A percentile compares a stretch with the other conserved stretches of the same genome.
Conservation (phyloP, 176 grass and related monocot species). For the Hyparrhenia diplandra region DNA sequence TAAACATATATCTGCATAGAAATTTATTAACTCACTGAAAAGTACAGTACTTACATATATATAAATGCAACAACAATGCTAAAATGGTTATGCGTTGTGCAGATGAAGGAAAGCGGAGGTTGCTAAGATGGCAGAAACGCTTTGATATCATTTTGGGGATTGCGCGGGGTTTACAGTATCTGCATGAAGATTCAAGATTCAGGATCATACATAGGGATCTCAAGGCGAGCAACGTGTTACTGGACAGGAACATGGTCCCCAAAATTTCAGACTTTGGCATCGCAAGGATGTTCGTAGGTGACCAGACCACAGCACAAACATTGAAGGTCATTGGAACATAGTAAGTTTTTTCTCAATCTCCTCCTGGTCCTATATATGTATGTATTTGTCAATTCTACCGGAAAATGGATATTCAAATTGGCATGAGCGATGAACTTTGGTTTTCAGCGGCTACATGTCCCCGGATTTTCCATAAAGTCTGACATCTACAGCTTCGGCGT, state of each 20-base stretch:
- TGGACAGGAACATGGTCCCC: constrained; percentile 39
- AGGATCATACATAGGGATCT: constrained; percentile 44
- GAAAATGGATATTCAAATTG: not conserved
- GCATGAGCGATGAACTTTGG: not conserved
- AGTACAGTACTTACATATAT: not conserved
- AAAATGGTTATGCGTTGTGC: not conserved
- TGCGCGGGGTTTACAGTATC: constrained; percentile 40
- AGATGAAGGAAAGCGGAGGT: constrained; percentile 30
- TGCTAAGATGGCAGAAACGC: constrained; percentile 31
- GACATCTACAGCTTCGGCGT: constrained; percentile 41
- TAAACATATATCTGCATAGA: not conserved
- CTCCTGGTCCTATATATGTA: not conserved
- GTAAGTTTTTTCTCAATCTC: not conserved
- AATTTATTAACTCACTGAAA: no score
- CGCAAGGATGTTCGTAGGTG: constrained; percentile 44
- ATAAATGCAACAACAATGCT: no score
- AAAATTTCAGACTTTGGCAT: constrained; percentile 49
- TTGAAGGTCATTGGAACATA: constrained; percentile 43
- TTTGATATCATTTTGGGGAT: constrained; percentile 34
- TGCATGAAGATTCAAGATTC: constrained; percentile 47
- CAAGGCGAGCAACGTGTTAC: constrained; percentile 41
- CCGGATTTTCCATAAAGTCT: constrained; percentile 46
- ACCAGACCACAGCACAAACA: constrained; percentile 43
- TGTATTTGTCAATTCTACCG: not conserved
- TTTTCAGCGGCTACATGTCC: constrained; percentile 44